Evolutionary conservation across 768 basidiomycete species (phyloP).

Genomic region (Rhodotorula paludigena): DNA sequence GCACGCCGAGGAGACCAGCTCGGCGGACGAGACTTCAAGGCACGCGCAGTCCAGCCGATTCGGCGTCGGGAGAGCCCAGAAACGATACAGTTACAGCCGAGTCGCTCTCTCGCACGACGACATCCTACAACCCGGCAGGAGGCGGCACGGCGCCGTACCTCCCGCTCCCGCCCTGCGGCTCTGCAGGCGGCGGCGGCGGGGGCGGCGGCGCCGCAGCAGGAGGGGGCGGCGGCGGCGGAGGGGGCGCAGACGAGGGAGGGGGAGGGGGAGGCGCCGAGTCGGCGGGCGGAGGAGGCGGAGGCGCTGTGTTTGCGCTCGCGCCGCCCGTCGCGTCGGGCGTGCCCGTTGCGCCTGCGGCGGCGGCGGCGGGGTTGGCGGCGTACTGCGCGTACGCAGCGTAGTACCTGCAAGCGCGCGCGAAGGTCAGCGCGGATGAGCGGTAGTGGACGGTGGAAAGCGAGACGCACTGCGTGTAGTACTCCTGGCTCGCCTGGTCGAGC

Average conservation of each 20-base stretch:
- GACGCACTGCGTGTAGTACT: constrained; percentile 37
- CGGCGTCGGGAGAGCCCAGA: no score
- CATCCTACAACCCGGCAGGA: constrained; percentile 16
- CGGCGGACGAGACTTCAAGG: no score
- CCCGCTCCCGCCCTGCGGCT: background rate
- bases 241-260: constrained; percentile 3
- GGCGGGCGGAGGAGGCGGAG: background rate
- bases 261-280: constrained; percentile 2
- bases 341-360: background rate
- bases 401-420: constrained; percentile 20
- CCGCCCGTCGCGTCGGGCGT: background rate
- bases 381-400: constrained; percentile 33
- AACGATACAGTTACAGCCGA: background rate
- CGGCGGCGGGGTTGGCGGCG: constrained; percentile 1
- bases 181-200: background rate
- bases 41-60: no score
- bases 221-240: constrained; percentile 4
- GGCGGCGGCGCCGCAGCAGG: constrained; percentile 7
- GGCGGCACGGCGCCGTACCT: constrained; percentile 30
- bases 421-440: background rate
- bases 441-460: background rate
- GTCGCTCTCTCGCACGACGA: background rate
- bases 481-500: constrained; percentile 33
- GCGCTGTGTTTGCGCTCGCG: background rate
- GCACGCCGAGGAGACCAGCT: no score